Evolutionary conservation across 805 yeast genomes (phyloP), one percentile per base, ranked within the genome.

Genomic region (Jamesozyma jinghongensis): DNA sequence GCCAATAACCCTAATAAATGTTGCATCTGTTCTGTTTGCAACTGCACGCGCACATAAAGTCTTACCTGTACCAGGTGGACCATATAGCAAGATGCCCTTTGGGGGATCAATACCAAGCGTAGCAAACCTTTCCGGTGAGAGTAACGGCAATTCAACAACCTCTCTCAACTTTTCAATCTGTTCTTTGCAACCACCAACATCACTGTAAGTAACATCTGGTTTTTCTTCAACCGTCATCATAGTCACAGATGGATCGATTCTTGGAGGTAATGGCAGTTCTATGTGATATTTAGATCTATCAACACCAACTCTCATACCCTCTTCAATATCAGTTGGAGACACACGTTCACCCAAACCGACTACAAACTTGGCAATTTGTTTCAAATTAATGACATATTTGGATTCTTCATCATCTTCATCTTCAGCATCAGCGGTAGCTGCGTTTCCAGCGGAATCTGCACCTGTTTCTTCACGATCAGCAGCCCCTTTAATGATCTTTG

Each of bases 181-280:
- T 48, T 92, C 97, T 69, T 92, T 92, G 63, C 96, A 86, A 30
- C 99, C 99, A 54, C 99, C 99, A 48, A 92, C 88, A 62, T 92
- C 99, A 46, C 94, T 85, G 65, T 92, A 92, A 1, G 99, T 92
- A 30, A 92, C 97, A 66, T 92, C 98, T 12, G 98, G 99, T 64
- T 92, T 92, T 67, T 92, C 99, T 65, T 92, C 99, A 36, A 92
- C 99, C 2, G 97, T 90, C 99, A 92, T 92, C 98, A 92, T 92
- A 5, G 98, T 92, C 40, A 92, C 99, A 31, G 87, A 76, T 12
- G 99, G 97, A 63, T 92, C 99, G 60, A 92, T 92, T 58, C 94
- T 74, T 41, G 99, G 98, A 10, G 99, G 99, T 50, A 92, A 72
- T 25, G 99, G 98, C 56, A 92, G 72, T 71, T 90, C 95, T 59